Evolutionary conservation across 139 green algal genomes (phyloP).

Genomic region (Pseudopediastrum boryanum): DNA sequence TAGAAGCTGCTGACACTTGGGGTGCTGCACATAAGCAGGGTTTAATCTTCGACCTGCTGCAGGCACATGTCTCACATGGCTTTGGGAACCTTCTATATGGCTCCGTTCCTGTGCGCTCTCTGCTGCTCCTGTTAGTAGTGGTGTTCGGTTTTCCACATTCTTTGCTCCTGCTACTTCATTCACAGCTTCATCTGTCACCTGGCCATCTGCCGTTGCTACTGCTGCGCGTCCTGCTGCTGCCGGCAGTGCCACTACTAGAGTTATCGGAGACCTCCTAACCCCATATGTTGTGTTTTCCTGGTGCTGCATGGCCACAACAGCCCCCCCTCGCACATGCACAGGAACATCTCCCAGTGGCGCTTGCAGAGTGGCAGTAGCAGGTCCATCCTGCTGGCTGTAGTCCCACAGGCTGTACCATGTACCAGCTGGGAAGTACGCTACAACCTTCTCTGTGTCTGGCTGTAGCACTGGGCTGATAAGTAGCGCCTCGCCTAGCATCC

Average conservation of each 20-base stretch:
- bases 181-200: too few species aligned
- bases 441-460: neutral
- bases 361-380: neutral
- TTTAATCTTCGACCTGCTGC: too few species aligned
- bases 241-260: conserved; percentile 18
- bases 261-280: conserved; percentile 4
- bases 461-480: conserved; percentile 12
- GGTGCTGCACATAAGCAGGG: too few species aligned
- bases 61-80: too few species aligned
- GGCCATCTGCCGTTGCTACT: too few species aligned
- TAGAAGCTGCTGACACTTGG: too few species aligned
- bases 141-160: too few species aligned
- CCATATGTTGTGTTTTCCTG: neutral
- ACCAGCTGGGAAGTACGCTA: conserved; percentile 3
- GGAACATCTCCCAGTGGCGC: neutral
- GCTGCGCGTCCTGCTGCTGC: too few species aligned
- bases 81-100: too few species aligned
- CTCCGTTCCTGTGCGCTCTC: too few species aligned
- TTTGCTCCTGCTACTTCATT: too few species aligned
- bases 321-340: conserved; percentile 7
- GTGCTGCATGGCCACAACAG: conserved; percentile 4
- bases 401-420: conserved; percentile 22
- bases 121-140: too few species aligned
- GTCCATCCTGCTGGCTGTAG: neutral
- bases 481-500: conserved; percentile 27